Evolutionary conservation across 2,329 filamentous ascomycete species (phyloP).

Genomic region (Aspergillus puulaauensis): DNA sequence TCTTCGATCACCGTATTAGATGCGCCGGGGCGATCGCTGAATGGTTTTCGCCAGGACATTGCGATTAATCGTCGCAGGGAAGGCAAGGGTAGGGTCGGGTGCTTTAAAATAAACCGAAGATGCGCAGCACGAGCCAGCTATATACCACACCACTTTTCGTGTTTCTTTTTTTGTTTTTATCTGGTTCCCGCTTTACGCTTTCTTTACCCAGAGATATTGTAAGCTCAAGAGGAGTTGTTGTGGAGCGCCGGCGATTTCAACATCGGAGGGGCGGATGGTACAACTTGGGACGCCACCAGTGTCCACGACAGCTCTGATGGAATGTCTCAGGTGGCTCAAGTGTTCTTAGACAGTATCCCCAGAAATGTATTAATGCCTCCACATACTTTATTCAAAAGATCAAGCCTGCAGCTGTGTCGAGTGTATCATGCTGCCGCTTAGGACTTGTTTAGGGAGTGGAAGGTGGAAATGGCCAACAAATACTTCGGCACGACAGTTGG

Average conservation of each 20-base stretch:
- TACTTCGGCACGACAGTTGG: too few species aligned
- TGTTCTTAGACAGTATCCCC: background rate
- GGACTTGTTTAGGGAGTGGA: too few species aligned
- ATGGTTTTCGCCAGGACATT: background rate
- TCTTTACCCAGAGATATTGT: background rate
- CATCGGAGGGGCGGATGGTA: background rate
- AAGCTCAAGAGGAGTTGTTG: background rate
- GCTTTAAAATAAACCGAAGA: background rate
- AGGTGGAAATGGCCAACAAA: too few species aligned
- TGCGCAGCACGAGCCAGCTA: background rate
- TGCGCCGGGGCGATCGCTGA: background rate
- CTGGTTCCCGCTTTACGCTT: background rate
- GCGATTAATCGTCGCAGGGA: background rate
- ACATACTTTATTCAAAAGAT: too few species aligned
- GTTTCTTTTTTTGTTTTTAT: background rate
- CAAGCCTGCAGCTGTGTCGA: too few species aligned
- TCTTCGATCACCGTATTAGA: background rate
- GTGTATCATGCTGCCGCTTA: too few species aligned
- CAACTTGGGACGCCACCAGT: background rate
- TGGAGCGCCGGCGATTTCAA: background rate
- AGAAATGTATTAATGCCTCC: too few species aligned
- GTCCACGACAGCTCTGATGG: too few species aligned
- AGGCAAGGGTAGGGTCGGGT: rapidly evolving
- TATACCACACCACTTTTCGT: background rate
- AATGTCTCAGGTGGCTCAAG: background rate